These are phyloP conservation scores for Lasiosphaeria miniovina DNA, from an alignment of 495 filamentous ascomycete genomes.

Conservation along the genomic window DNA sequence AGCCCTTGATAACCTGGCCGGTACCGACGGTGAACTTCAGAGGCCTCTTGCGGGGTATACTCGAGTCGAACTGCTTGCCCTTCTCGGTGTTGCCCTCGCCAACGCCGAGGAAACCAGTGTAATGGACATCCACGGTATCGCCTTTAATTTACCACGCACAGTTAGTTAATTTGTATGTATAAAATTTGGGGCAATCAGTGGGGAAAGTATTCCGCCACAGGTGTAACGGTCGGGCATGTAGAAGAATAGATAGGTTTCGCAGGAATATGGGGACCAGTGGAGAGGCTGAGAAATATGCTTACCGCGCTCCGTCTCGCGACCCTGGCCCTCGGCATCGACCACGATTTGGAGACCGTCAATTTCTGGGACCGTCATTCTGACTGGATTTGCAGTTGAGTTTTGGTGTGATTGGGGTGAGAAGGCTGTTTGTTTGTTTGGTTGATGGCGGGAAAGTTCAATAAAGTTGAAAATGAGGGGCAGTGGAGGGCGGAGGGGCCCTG, in stretches of 20 bases:
- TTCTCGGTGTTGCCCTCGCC: conserved; percentile 1
- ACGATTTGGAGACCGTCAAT: conserved; percentile 29
- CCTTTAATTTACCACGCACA: conserved; percentile 12
- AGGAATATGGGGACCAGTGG: conserved; percentile 3
- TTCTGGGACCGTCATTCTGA: conserved; percentile 32
- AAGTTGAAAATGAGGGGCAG: no score
- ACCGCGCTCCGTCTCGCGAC: conserved; percentile 31
- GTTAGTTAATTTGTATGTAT: conserved; percentile 1
- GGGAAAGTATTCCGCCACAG: not conserved
- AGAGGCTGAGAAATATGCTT: conserved; percentile 14
- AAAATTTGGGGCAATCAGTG: not conserved
- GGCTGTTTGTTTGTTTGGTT: no score
- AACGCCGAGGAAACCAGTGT: conserved; percentile 27
- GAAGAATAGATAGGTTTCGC: not conserved
- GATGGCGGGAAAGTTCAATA: no score
- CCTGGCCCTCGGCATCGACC: conserved; percentile 21
- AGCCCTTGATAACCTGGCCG: conserved; percentile 76
- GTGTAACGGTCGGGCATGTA: not conserved
- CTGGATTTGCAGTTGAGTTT: conserved; percentile 5
- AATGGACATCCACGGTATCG: conserved; percentile 33
- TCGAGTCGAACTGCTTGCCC: conserved; percentile 36
- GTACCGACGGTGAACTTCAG: conserved; percentile 67
- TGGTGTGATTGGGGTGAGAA: no score
- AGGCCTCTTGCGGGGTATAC: conserved; percentile 62
- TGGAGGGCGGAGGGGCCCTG: no score